These are phyloP conservation scores for Saturnispora hagleri DNA, from an alignment of 805 yeast genomes.

Conservation along the genomic window DNA sequence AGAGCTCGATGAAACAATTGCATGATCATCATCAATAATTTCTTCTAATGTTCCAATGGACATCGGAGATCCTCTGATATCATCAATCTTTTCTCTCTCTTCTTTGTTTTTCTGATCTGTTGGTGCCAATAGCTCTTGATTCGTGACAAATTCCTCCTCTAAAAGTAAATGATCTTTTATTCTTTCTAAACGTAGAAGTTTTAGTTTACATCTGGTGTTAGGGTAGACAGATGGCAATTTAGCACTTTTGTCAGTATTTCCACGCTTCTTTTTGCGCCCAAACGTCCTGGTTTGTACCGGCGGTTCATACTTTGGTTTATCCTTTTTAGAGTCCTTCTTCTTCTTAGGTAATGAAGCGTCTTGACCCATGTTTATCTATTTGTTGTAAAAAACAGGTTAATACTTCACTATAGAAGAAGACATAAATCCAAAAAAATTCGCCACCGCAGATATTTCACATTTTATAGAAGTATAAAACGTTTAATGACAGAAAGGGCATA, in stretches of 20 bases:
- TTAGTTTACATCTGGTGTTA: slow-evolving; percentile 86
- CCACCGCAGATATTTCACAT: not conserved
- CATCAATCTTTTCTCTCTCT: slow-evolving; percentile 91
- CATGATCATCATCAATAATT: slow-evolving; percentile 97
- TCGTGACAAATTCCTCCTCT: slow-evolving; percentile 93
- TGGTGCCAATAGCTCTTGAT: slow-evolving; percentile 90
- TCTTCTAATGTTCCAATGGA: slow-evolving; percentile 95
- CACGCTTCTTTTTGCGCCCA: slow-evolving; percentile 83
- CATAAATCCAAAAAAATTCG: not conserved
- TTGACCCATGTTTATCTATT: slow-evolving; percentile 22
- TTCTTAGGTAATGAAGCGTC: slow-evolving; percentile 30
- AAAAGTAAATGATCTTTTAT: slow-evolving; percentile 90
- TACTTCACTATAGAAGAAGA: not conserved
- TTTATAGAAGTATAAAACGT: not conserved
- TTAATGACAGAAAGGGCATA: slow-evolving; percentile 1
- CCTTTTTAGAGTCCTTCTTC: slow-evolving; percentile 43
- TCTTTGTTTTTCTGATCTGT: slow-evolving; percentile 95
- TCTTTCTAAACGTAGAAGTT: slow-evolving; percentile 85
- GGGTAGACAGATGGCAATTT: slow-evolving; percentile 79
- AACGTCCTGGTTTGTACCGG: slow-evolving; percentile 85
- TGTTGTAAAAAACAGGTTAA: not conserved
- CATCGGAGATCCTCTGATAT: slow-evolving; percentile 92
- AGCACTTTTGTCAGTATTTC: slow-evolving; percentile 70
- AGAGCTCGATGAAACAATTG: slow-evolving; percentile 90
- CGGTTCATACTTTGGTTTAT: slow-evolving; percentile 96